A percentile compares a stretch with the other conserved stretches of the same genome.
These are phyloP conservation scores for Fonsecaea nubica DNA, from an alignment of 2,329 filamentous ascomycete species.

Conservation along the genomic window DNA sequence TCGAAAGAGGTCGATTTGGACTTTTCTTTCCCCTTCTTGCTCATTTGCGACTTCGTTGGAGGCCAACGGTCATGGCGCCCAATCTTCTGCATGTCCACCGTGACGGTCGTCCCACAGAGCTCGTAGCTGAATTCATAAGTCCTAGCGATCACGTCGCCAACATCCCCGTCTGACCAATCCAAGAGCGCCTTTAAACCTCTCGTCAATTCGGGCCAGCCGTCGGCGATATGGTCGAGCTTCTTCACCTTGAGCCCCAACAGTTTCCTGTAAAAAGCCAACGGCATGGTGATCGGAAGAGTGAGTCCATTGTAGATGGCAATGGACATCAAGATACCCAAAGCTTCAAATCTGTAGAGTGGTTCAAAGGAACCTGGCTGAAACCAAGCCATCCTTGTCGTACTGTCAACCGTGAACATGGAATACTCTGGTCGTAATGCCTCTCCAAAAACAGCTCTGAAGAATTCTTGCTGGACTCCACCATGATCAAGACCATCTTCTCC, in stretches of 20 bases:
- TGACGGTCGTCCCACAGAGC: conserved; percentile 59
- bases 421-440: conserved; percentile 80
- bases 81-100: conserved; percentile 61
- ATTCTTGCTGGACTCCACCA: conserved; percentile 95
- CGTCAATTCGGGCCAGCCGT: conserved; percentile 85
- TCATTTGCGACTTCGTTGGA: conserved; percentile 6
- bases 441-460: conserved; percentile 82
- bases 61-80: conserved; percentile 40
- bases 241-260: conserved; percentile 73
- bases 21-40: conserved; percentile 37
- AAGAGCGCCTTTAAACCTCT: conserved; percentile 75
- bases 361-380: conserved; percentile 83
- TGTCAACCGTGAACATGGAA: conserved; percentile 78
- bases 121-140: conserved; percentile 85
- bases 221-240: conserved; percentile 76
- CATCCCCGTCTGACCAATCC: conserved; percentile 79
- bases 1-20: conserved; percentile 38
- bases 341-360: conserved; percentile 86
- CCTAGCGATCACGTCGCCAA: conserved; percentile 80
- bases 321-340: conserved; percentile 85
- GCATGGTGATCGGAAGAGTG: conserved; percentile 88
- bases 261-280: conserved; percentile 80
- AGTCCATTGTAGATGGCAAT: conserved; percentile 92
- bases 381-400: conserved; percentile 80
- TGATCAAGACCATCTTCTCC: conserved; percentile 92